A percentile compares a stretch with the other conserved stretches of the same genome.
Conservation (phyloP, 352 stramenopile genomes). For the Pseudoperonospora humuli region DNA sequence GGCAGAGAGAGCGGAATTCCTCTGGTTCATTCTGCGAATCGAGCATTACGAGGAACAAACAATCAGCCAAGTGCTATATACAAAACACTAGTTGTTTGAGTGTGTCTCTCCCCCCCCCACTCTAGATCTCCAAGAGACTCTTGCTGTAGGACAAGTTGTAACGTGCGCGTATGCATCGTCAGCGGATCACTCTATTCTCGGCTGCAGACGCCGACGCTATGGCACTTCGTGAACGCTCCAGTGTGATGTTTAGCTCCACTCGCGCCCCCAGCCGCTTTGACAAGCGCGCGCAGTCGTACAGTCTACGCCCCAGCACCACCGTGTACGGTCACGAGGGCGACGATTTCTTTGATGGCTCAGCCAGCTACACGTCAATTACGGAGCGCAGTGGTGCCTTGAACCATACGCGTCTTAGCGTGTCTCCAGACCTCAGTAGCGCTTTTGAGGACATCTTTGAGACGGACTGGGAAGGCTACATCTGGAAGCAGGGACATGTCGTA, state of each 20-base stretch:
- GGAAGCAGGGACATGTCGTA: conserved; percentile 84
- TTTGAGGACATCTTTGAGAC: conserved; percentile 84
- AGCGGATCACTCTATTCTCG: conserved; percentile 68
- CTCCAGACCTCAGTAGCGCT: conserved; percentile 52
- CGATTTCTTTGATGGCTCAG: conserved; percentile 47
- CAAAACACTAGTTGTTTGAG: conserved; percentile 13
- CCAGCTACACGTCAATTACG: conserved; percentile 37
- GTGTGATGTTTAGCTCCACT: conserved; percentile 18
- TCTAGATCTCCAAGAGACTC: no score
- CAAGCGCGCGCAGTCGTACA: conserved; percentile 37
- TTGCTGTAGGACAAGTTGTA: not conserved
- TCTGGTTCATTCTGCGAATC: conserved; percentile 27
- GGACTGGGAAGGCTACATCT: conserved; percentile 84
- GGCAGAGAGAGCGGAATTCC: conserved; percentile 18
- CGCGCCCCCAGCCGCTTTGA: conserved; percentile 25
- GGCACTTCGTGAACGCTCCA: conserved; percentile 52
- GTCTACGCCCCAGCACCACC: conserved; percentile 55
- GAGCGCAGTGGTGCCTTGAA: conserved; percentile 35
- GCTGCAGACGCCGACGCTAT: conserved; percentile 64
- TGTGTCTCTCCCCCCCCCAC: no score
- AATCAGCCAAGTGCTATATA: conserved; percentile 10
- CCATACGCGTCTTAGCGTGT: conserved; percentile 51
- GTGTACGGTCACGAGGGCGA: conserved; percentile 52
- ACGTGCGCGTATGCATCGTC: conserved; percentile 29
- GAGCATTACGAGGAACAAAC: conserved; percentile 11